Base-by-base conservation (phyloP, 306 rosid species). In the Ammopiptanthus mongolicus region DNA sequence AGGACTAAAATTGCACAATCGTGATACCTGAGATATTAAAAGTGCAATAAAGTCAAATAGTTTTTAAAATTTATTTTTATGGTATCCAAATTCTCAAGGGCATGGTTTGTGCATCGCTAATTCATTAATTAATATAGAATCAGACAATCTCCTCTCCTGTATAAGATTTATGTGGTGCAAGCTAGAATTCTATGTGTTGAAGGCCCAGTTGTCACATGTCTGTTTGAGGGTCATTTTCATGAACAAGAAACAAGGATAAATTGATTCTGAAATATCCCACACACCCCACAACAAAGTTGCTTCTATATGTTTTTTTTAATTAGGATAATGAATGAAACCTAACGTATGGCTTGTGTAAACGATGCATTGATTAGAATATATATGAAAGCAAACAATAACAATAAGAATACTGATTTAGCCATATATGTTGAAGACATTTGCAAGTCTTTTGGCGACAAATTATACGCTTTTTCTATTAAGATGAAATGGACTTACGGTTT, bases 161-260 rank as follows among this genome's bases (percentile, higher is more conserved):
- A 18, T 23, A 10, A n/a, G 28, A 34, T 61, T 61, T 31, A 31
- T 11, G 34, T 6, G 52, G 12, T 5, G 6, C 25, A 41, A 41
- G 5, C 15, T 25, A 41, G 28, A 42, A 63, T 75, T 62, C 42
- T 50, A 0, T 50, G 8, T 5, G 13, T 58, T 10, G 22, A 28
- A 73, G 60, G 41, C 36, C 9, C 10, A 29, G 21, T 56, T 52
- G 4, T 3, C 5, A 17, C 31, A 39, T 3, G 55, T 57, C 4
- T 73, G 15, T 66, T 19, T 42, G n/a, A 44, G 42, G 46, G 55
- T 58, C 55, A 1, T 68, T 77, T 77, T 77, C 63, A 33, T 69
- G 44, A 68, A 12, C 39, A 19, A 57, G 29, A 67, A 9, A 42
- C 42, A 31, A 65, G 3, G 8, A 39, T 19, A 15, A 44, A 8